A percentile compares a stretch with the other conserved stretches of the same genome.
Conservation (phyloP, 345 rosid species). For the Erucastrum elatum region DNA sequence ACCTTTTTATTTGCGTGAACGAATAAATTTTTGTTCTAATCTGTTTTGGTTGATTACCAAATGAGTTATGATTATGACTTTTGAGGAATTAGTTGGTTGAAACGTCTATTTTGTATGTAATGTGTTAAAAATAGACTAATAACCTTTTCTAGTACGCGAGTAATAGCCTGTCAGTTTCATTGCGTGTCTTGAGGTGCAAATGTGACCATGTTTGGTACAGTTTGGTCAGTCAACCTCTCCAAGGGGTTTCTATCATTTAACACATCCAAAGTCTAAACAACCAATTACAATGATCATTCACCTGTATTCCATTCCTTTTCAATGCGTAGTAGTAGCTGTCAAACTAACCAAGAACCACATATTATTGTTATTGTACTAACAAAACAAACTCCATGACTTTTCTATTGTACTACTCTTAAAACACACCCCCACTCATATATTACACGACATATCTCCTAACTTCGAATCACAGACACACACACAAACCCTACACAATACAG, state of each 20-base stretch:
- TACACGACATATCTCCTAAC: not conserved
- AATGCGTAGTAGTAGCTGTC: not conserved
- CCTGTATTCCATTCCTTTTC: not conserved
- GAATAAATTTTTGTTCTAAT: not conserved
- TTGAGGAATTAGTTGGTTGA: not conserved
- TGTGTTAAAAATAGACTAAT: not conserved
- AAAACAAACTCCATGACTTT: not conserved
- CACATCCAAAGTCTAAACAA: not conserved
- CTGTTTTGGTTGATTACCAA: not conserved
- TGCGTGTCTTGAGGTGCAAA: slow-evolving; percentile 38
- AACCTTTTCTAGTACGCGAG: no score
- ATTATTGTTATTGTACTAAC: not conserved
- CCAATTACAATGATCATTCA: not conserved
- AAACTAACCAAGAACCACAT: not conserved
- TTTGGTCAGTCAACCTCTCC: slow-evolving; percentile 20
- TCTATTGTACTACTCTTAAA: not conserved
- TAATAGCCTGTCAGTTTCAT: not conserved
- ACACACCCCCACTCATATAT: not conserved
- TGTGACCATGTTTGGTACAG: not conserved
- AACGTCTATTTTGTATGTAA: not conserved
- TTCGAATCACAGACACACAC: not conserved
- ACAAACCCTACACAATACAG: not conserved
- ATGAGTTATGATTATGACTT: not conserved
- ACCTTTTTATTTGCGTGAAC: no score
- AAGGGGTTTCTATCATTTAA: not conserved